Evolutionary conservation across 2,329 filamentous ascomycete species (phyloP).

Genomic region (Hansfordia pulvinata): DNA sequence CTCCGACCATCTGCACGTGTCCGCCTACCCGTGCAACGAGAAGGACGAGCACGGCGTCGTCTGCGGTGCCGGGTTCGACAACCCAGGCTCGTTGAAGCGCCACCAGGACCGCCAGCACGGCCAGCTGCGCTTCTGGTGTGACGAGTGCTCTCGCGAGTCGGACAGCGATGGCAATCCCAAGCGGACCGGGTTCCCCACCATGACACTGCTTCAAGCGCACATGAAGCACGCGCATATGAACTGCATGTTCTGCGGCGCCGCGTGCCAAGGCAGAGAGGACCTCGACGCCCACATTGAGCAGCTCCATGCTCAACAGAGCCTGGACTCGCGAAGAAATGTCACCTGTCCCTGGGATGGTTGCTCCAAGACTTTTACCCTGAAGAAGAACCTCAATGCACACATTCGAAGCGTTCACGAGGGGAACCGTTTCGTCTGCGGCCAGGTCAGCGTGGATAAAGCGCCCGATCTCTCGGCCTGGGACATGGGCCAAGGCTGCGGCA

Average conservation of each 20-base stretch:
- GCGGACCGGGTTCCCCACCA: slow-evolving; percentile 54
- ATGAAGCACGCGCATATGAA: slow-evolving; percentile 58
- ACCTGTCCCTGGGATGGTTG: slow-evolving; percentile 57
- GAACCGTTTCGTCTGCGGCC: slow-evolving; percentile 65
- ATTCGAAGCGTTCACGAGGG: slow-evolving; percentile 66
- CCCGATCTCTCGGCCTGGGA: slow-evolving; percentile 51
- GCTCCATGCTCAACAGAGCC: slow-evolving; percentile 50
- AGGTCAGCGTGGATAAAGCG: slow-evolving; percentile 44
- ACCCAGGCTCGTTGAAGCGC: slow-evolving; percentile 52
- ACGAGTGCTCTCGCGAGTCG: slow-evolving; percentile 45
- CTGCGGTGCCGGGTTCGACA: slow-evolving; percentile 63
- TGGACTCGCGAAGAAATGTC: slow-evolving; percentile 52
- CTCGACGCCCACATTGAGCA: slow-evolving; percentile 69
- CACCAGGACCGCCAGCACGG: slow-evolving; percentile 62
- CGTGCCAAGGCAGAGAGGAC: slow-evolving; percentile 51
- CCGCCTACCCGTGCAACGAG: slow-evolving; percentile 58
- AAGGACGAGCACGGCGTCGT: slow-evolving; percentile 10
- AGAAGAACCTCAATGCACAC: slow-evolving; percentile 72
- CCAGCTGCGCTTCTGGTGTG: slow-evolving; percentile 60
- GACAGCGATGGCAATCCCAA: slow-evolving; percentile 23
- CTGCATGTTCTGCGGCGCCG: slow-evolving; percentile 62
- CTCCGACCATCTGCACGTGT: slow-evolving; percentile 57
- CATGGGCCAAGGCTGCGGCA: slow-evolving; percentile 55
- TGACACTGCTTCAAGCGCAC: slow-evolving; percentile 59
- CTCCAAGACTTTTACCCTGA: slow-evolving; percentile 64